Evolutionary conservation across 2,329 filamentous ascomycete genomes (phyloP).

Genomic region (Onygenales sp.): DNA sequence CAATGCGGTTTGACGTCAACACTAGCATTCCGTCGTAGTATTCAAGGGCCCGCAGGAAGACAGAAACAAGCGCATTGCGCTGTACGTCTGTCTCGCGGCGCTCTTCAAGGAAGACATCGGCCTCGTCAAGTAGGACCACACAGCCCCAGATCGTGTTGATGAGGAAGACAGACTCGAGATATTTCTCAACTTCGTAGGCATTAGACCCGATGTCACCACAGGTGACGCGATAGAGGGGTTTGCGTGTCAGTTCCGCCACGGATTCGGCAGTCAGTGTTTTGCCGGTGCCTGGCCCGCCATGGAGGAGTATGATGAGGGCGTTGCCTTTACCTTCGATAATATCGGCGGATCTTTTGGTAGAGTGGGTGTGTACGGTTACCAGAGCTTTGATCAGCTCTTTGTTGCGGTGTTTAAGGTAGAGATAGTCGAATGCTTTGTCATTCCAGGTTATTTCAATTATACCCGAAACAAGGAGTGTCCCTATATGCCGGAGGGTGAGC

Average conservation of each 20-base stretch:
- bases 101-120: constrained; percentile 18
- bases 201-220: constrained; percentile 27
- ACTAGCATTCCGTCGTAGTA: constrained; percentile 31
- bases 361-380: constrained; percentile 5
- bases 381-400: constrained; percentile 11
- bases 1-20: constrained; percentile 27
- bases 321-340: constrained; percentile 13
- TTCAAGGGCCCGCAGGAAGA: constrained; percentile 29
- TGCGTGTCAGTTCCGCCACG: constrained; percentile 45
- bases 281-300: constrained; percentile 41
- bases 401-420: constrained; percentile 9
- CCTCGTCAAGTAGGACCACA: constrained; percentile 19
- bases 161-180: constrained; percentile 27
- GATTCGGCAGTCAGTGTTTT: constrained; percentile 62
- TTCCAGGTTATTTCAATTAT: not conserved
- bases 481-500: not conserved
- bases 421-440: not conserved
- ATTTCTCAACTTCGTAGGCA: constrained; percentile 27
- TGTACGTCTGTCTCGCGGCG: constrained; percentile 11
- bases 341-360: constrained; percentile 4
- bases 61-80: constrained; percentile 19
- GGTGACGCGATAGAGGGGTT: constrained; percentile 12
- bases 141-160: constrained; percentile 29
- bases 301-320: constrained; percentile 13
- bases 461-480: constrained; percentile 3